Evolutionary conservation across 768 basidiomycete genomes (phyloP), one percentile per base, ranked within the genome.

Genomic region (Pluteus cervinus): DNA sequence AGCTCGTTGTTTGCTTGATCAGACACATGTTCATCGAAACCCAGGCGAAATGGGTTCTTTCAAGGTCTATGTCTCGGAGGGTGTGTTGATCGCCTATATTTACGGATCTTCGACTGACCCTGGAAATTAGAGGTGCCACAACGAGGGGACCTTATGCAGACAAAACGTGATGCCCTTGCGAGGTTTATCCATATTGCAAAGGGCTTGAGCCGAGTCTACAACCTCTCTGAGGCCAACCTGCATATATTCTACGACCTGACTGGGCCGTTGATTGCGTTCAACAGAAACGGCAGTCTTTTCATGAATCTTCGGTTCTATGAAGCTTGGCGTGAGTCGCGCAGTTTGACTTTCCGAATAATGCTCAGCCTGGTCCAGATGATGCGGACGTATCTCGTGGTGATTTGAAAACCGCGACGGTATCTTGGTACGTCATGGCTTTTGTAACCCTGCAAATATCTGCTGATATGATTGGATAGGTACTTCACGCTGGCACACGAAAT

Each of bases 401-500:
- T 1, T 56, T 68, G 1, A 50, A 69, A 17, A 60, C 61, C 11
- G 67, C 80, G 22, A 90, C 94, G 42, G 82, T 85, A 22, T 88
- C 87, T 10, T 94, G 89, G 86, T 86, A 40, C 16, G 67, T 52
- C 30, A 32, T 33, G 17, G 25, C 18, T 18, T 12, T 12, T 22
- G 11, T 11, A 12, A 24, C 22, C 34, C 25, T 14, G 36, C 15
- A 18, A 29, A 10, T 16, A 30, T 20, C 14, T 29, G 8, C 35
- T 33, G 7, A 22, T 38, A 11, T 24, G n/a, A 30, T 17, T 12
- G 16, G 23, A 6, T 46, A 85, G 86, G 86, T 99, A 84, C 58
- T 89, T 93, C 51, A 82, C 86, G 1, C 69, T 96, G 10, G 91
- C 93, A 0, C 94, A 96, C 55, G 91, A 91, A 53, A 86, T 91